Percentiles rank a stretch among this genome's conserved stretches.
Evolutionary conservation across 2,329 filamentous ascomycete species (phyloP).

Genomic region (Cladosporium sp.): DNA sequence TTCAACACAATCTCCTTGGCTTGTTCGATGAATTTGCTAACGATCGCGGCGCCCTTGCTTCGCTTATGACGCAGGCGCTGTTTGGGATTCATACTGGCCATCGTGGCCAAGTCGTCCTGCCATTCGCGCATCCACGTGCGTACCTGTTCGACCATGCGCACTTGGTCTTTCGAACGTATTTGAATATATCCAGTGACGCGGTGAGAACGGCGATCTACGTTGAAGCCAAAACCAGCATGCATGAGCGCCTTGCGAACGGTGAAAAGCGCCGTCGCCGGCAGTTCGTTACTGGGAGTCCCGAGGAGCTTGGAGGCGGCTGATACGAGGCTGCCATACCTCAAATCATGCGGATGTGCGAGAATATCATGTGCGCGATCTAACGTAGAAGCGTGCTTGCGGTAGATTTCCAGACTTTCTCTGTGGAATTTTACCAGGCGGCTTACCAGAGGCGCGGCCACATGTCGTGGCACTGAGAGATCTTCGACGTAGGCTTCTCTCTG

Average conservation of each 20-base stretch:
- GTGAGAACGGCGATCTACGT: slow-evolving; percentile 47
- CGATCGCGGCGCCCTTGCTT: slow-evolving; percentile 20
- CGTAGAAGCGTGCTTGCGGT: slow-evolving; percentile 41
- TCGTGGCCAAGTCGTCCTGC: slow-evolving; percentile 42
- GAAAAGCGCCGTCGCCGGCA: slow-evolving; percentile 49
- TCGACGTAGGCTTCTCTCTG: slow-evolving; percentile 34
- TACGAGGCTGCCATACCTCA: slow-evolving; percentile 45
- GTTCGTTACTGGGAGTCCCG: slow-evolving; percentile 24
- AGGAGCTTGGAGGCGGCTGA: slow-evolving; percentile 44
- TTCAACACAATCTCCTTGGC: slow-evolving; percentile 35
- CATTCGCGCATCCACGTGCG: slow-evolving; percentile 52
- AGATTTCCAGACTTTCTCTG: slow-evolving; percentile 43
- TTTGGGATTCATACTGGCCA: slow-evolving; percentile 3
- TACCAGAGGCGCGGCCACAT: slow-evolving; percentile 43
- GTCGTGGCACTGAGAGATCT: slow-evolving; percentile 41
- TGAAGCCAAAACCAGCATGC: slow-evolving; percentile 59
- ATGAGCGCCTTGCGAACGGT: slow-evolving; percentile 65
- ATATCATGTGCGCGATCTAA: slow-evolving; percentile 48
- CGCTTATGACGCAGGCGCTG: slow-evolving; percentile 14
- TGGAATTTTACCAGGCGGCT: slow-evolving; percentile 41
- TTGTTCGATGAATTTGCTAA: slow-evolving; percentile 40
- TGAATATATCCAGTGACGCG: slow-evolving; percentile 58
- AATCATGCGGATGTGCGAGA: slow-evolving; percentile 41
- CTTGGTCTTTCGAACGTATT: slow-evolving; percentile 55
- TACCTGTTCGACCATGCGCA: slow-evolving; percentile 49